Evolutionary conservation across 1,284 basidiomycete genomes (phyloP).

Genomic region (Leccinum fallax): DNA sequence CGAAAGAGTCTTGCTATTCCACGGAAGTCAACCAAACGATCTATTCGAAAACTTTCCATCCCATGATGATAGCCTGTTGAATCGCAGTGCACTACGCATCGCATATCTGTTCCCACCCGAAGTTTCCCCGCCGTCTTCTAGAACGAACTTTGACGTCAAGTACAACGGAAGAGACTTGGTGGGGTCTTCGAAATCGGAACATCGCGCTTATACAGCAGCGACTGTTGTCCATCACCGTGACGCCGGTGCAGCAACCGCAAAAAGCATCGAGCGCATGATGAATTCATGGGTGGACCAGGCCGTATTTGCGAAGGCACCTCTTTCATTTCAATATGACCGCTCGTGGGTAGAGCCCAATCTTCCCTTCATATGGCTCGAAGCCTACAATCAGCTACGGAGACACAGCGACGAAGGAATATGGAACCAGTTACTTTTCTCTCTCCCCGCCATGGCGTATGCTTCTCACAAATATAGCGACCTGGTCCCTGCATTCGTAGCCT

Average conservation of each 20-base stretch:
- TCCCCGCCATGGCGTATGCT: slow-evolving; percentile 34
- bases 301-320: background rate
- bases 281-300: slow-evolving; percentile 9
- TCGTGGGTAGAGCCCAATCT: slow-evolving; percentile 22
- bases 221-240: slow-evolving; percentile 4
- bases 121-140: background rate
- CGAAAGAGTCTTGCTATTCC: slow-evolving; percentile 16
- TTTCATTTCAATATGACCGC: slow-evolving; percentile 19
- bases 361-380: slow-evolving; percentile 29
- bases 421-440: slow-evolving; percentile 34
- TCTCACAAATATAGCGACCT: slow-evolving; percentile 11
- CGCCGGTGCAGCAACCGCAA: background rate
- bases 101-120: slow-evolving; percentile 10
- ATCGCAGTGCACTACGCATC: slow-evolving; percentile 15
- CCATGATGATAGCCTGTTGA: slow-evolving; percentile 9
- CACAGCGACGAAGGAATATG: slow-evolving; percentile 3
- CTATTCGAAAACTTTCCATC: slow-evolving; percentile 9
- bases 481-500: slow-evolving; percentile 33
- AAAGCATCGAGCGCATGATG: background rate
- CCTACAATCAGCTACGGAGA: slow-evolving; percentile 35
- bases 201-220: slow-evolving; percentile 15
- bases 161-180: slow-evolving; percentile 15
- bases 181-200: slow-evolving; percentile 2
- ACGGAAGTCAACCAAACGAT: background rate
- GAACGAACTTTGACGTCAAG: background rate